Conservation (phyloP, 2,329 filamentous ascomycete species). For the Cladosporium oxysporum region DNA sequence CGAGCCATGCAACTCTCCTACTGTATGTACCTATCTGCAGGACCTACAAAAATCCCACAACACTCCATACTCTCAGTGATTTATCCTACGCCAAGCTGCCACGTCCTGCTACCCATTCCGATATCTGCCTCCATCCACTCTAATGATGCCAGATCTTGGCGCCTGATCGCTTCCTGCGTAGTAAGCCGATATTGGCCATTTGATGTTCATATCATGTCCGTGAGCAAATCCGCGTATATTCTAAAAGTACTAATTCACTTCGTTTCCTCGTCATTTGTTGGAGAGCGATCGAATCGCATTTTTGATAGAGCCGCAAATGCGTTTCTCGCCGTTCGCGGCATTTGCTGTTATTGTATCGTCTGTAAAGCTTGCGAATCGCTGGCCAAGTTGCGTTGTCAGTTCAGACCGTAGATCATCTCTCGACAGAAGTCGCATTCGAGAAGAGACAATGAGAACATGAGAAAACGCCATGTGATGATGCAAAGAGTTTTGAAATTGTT, state of each 20-base stretch:
- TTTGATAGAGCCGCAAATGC: neutral
- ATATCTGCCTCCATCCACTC: neutral
- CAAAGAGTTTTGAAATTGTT: constrained; percentile 16
- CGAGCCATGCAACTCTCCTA: neutral
- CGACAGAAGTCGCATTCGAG: neutral
- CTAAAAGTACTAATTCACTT: neutral
- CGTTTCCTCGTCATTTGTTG: neutral
- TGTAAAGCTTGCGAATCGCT: neutral
- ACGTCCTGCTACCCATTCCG: neutral
- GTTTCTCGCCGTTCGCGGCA: neutral
- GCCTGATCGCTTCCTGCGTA: neutral
- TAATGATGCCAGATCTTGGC: neutral
- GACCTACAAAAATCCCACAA: neutral
- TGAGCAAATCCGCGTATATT: neutral
- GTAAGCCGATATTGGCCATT: neutral
- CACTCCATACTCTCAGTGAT: neutral
- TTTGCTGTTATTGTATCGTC: neutral
- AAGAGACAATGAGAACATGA: neutral
- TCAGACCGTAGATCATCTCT: neutral
- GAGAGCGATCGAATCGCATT: neutral
- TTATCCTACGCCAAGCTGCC: neutral
- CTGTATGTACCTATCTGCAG: neutral
- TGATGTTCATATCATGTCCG: neutral
- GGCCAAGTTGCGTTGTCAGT: neutral
- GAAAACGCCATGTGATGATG: neutral